Base-by-base conservation (phyloP, 495 filamentous ascomycete genomes). In the Podospora pseudopauciseta region DNA sequence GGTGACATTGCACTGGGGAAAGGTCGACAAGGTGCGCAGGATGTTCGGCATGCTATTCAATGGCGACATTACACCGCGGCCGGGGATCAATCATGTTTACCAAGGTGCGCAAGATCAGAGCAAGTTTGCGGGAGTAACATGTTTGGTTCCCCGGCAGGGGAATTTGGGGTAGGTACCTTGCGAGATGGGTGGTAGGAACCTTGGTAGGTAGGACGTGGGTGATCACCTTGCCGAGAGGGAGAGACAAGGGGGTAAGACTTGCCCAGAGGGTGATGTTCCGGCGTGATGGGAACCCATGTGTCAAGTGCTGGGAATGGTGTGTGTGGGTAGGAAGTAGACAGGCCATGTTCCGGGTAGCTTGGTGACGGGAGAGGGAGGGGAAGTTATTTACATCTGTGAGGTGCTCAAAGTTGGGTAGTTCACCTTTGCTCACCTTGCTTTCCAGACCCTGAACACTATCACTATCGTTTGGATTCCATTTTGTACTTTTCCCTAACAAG, bases 71-170 rank as follows among this genome's bases (percentile, higher is more conserved):
- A 49, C 39, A 49, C 39, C 15, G 61, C 18, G 15, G 59, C 59
- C 32, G 61, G 27, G 16, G 16, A 11, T 61, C 32, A 2, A 7
- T 2, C 23, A 23, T 49, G 39, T 49, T 49, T 49, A 49, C 39
- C 39, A 49, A 49, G 39, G 39, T 49, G 39, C 39, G 39, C 39
- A 58, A 15, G 55, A 58, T 32, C n/a, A 58, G 55, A 58, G 61
- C 61, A 63, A 63, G 61, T 63, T 63, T 63, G 61, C 61, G 61
- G 61, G 61, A 32, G 61, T 63, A 63, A 16, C 27, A 62, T 4
- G 13, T 58, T 19, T 58, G 55, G 0, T 19, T 58, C 55, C 55
- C 30, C 30, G 30, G 30, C 4, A 32, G 7, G 30, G 30, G 30
- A 32, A 32, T 19, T 56, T 18, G 2, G 11, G 15, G 54, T 56